phyloP scores from a whole-genome alignment of 805 yeast genomes.

The Yarrowia bubula region DNA sequence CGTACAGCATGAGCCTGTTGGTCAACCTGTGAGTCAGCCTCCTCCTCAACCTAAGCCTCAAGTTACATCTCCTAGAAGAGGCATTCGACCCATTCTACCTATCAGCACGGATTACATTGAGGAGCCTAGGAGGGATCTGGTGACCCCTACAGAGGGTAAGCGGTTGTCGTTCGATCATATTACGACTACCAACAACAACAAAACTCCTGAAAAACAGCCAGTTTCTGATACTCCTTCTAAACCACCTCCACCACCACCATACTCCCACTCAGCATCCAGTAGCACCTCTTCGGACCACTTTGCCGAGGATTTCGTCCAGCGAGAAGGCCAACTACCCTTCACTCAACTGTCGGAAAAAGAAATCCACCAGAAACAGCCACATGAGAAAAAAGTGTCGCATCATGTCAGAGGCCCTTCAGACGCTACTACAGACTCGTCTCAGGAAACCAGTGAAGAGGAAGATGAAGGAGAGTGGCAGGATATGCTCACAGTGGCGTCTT shows the following conservation, averaged over 20 bases:
- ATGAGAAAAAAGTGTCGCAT: conserved; percentile 21
- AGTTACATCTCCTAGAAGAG: neutral
- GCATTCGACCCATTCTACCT: conserved; percentile 4
- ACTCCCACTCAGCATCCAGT: neutral
- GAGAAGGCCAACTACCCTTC: conserved; percentile 19
- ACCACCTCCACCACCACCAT: neutral
- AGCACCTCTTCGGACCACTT: neutral
- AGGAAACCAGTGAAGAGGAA: conserved; percentile 13
- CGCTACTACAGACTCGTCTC: neutral
- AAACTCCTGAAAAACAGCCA: no score
- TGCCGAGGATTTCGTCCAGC: conserved; percentile 12
- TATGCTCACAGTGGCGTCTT: conserved; percentile 77
- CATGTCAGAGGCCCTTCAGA: conserved; percentile 7
- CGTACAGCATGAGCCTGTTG: no score
- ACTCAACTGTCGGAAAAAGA: conserved; percentile 13
- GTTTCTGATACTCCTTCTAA: no score
- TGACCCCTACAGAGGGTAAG: neutral
- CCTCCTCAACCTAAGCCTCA: neutral
- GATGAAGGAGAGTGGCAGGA: conserved; percentile 64
- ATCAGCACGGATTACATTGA: conserved; percentile 11
- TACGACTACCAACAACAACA: neutral
- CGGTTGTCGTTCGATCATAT: neutral
- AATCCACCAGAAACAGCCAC: conserved; percentile 12
- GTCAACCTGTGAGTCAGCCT: neutral
- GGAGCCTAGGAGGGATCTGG: neutral